Percentiles rank a stretch among this genome's conserved stretches.
Conservation (phyloP, 495 filamentous ascomycete genomes). For the Trichoderma gamsii region DNA sequence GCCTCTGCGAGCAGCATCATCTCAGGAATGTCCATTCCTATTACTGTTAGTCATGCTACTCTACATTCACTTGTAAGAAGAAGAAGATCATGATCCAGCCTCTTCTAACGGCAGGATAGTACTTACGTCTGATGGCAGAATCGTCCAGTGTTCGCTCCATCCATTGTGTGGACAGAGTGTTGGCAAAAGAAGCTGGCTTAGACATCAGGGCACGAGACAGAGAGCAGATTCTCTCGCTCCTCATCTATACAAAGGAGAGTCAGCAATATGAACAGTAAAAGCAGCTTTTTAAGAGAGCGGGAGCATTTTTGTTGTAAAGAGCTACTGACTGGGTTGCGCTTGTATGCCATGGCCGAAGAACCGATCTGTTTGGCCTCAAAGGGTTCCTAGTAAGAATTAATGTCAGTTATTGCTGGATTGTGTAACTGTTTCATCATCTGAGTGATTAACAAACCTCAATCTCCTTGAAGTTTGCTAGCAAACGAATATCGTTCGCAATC, state of each 20-base stretch:
- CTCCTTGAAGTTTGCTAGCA: conserved; percentile 56
- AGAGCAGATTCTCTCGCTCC: conserved; percentile 74
- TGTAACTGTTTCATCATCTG: too few species aligned
- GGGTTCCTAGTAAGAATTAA: conserved; percentile 35
- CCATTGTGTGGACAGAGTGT: conserved; percentile 83
- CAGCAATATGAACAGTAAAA: neutral
- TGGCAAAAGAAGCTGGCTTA: conserved; percentile 59
- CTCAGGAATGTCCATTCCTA: conserved; percentile 62
- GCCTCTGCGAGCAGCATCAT: conserved; percentile 76
- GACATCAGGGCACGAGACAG: conserved; percentile 66
- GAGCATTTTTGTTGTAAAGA: neutral
- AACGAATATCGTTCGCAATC: conserved; percentile 66
- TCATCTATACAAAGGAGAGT: conserved; percentile 49
- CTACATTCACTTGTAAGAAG: neutral
- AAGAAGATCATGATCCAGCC: neutral
- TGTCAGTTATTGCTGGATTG: neutral
- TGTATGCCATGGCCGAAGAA: conserved; percentile 65
- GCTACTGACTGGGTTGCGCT: conserved; percentile 57
- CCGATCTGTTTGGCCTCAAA: conserved; percentile 78
- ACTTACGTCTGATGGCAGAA: conserved; percentile 54
- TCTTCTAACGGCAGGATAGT: neutral
- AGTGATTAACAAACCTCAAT: conserved; percentile 52
- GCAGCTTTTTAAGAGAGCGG: neutral
- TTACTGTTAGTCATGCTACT: conserved; percentile 26
- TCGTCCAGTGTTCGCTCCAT: conserved; percentile 44